These are phyloP conservation scores for Tulasnella sp. DNA, from an alignment of 768 basidiomycete genomes.

Conservation along the genomic window DNA sequence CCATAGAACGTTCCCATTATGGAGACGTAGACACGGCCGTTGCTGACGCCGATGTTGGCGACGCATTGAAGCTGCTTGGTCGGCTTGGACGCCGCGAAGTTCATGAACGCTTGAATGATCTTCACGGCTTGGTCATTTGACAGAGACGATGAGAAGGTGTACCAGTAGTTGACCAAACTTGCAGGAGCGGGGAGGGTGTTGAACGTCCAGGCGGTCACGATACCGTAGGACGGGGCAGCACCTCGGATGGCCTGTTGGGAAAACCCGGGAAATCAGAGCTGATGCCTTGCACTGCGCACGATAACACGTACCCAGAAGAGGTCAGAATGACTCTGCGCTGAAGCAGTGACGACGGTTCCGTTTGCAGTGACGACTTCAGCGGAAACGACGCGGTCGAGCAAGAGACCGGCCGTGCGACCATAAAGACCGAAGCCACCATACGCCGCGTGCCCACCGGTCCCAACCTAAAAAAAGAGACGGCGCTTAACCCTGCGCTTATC, in stretches of 20 bases:
- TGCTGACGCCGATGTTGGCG: not conserved
- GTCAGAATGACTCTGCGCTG: constrained; percentile 41
- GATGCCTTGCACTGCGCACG: not conserved
- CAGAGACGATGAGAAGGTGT: constrained; percentile 22
- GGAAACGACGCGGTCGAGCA: constrained; percentile 44
- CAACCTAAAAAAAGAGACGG: constrained; percentile 29
- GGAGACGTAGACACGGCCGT: constrained; percentile 10
- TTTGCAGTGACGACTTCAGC: constrained; percentile 33
- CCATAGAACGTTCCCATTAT: constrained; percentile 30
- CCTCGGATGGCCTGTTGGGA: constrained; percentile 18
- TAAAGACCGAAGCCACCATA: constrained; percentile 32
- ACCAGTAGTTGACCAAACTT: constrained; percentile 28
- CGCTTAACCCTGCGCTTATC: constrained; percentile 17
- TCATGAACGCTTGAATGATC: constrained; percentile 26
- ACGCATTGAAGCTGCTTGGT: constrained; percentile 28
- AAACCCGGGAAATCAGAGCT: not conserved
- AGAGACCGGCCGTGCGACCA: constrained; percentile 42
- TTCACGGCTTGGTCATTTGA: constrained; percentile 36
- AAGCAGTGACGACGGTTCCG: constrained; percentile 35
- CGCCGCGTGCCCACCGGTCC: constrained; percentile 31
- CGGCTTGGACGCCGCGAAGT: constrained; percentile 26
- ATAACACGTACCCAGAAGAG: constrained; percentile 45
- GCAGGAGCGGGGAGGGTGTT: constrained; percentile 32
- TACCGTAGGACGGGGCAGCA: constrained; percentile 26
- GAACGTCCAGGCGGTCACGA: constrained; percentile 35